Percentiles rank a stretch among this genome's conserved stretches.
Evolutionary conservation across 108 stramenopile species (phyloP).

Genomic region (Nitzschia putrida): DNA sequence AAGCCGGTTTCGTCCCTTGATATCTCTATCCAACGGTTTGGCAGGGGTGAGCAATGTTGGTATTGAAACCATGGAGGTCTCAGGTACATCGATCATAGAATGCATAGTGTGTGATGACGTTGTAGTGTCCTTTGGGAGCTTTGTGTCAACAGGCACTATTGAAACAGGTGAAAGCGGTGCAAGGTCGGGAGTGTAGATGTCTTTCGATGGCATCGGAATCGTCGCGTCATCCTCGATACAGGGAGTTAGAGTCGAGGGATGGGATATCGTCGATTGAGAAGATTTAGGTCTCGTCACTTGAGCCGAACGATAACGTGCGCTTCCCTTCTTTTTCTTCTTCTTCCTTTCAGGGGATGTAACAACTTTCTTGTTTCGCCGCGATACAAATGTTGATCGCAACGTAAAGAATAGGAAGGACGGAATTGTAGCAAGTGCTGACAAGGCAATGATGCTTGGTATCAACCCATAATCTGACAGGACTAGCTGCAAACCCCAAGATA

Average conservation of each 20-base stretch:
- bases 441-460: conserved; percentile 47
- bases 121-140: not conserved
- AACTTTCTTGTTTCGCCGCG: conserved; percentile 1
- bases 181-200: conserved; percentile 4
- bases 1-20: conserved; percentile 21
- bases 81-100: conserved; percentile 4
- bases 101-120: not conserved
- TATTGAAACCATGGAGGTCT: conserved; percentile 4
- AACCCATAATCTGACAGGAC: conserved; percentile 50
- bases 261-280: not conserved
- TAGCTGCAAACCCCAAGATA: conserved; percentile 32
- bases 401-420: conserved; percentile 42
- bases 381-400: conserved; percentile 39
- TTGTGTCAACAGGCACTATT: not conserved
- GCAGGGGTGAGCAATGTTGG: not conserved
- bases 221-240: too few relatives aligned
- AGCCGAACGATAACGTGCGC: conserved; percentile 4
- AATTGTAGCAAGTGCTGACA: conserved; percentile 38
- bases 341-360: conserved; percentile 16
- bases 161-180: conserved; percentile 1
- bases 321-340: conserved; percentile 46
- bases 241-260: too few relatives aligned
- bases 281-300: not conserved
- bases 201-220: too few relatives aligned
- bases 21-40: conserved; percentile 10